Evolutionary conservation across 2,329 filamentous ascomycete species (phyloP).

Genomic region (Diaporthe vexans): DNA sequence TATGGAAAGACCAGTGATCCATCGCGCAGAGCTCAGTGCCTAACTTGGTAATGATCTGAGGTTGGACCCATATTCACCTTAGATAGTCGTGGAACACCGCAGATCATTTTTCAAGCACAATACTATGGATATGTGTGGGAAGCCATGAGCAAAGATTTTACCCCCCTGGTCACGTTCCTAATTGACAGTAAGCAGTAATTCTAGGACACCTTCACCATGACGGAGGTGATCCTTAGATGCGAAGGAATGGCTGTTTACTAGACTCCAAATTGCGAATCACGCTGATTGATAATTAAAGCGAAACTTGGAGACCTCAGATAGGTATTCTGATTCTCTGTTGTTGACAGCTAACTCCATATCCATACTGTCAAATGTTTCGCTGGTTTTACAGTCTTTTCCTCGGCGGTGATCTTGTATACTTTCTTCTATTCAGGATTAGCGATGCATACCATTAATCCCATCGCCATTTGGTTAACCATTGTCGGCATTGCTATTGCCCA

Average conservation of each 20-base stretch:
- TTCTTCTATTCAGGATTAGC: background rate
- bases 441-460: background rate
- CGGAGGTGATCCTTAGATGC: background rate
- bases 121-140: background rate
- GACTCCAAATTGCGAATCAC: background rate
- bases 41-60: background rate
- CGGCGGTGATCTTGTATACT: fast-evolving
- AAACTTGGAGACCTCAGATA: background rate
- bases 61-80: background rate
- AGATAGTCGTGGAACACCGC: background rate
- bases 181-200: background rate
- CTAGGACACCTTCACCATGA: background rate
- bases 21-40: background rate
- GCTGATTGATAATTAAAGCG: background rate
- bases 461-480: background rate
- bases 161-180: background rate
- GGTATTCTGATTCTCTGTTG: background rate
- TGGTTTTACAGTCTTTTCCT: background rate
- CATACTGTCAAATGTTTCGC: background rate
- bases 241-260: background rate
- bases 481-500: background rate
- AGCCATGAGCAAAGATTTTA: background rate
- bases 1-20: background rate
- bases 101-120: background rate
- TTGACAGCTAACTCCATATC: background rate